Conservation (phyloP, 2,329 filamentous ascomycete genomes). For the Fusarium mundagurra region DNA sequence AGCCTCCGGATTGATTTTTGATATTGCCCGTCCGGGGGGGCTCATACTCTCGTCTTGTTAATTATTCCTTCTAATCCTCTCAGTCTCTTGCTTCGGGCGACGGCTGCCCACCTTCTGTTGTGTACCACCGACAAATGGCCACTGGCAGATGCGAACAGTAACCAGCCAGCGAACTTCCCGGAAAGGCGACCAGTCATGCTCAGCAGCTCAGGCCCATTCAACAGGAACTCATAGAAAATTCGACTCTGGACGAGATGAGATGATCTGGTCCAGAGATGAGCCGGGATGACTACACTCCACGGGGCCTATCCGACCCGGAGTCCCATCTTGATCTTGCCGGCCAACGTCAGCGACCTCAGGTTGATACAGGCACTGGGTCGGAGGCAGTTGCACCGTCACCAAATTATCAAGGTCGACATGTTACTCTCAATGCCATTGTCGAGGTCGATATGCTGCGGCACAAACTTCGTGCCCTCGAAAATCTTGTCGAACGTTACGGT, state of each 20-base stretch:
- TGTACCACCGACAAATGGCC: conserved; percentile 37
- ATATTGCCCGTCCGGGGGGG: conserved; percentile 37
- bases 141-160: conserved; percentile 38
- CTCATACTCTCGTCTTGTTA: conserved; percentile 24
- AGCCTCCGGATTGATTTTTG: conserved; percentile 40
- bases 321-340: conserved; percentile 46
- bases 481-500: conserved; percentile 61
- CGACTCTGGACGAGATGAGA: conserved; percentile 43
- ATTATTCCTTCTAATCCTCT: conserved; percentile 31
- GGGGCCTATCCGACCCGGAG: conserved; percentile 46
- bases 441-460: conserved; percentile 66
- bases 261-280: conserved; percentile 45
- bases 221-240: conserved; percentile 40
- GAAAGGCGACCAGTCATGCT: conserved; percentile 41
- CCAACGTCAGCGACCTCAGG: conserved; percentile 57
- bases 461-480: conserved; percentile 61
- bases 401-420: conserved; percentile 58
- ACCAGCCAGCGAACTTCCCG: conserved; percentile 28
- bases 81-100: conserved; percentile 30
- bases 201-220: conserved; percentile 36
- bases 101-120: conserved; percentile 39
- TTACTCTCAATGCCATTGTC: conserved; percentile 56
- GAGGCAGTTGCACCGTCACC: conserved; percentile 60
- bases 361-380: conserved; percentile 61
- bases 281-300: conserved; percentile 45